phyloP scores from a whole-genome alignment of 75 land plant species.

The Selaginella tamariscina region DNA sequence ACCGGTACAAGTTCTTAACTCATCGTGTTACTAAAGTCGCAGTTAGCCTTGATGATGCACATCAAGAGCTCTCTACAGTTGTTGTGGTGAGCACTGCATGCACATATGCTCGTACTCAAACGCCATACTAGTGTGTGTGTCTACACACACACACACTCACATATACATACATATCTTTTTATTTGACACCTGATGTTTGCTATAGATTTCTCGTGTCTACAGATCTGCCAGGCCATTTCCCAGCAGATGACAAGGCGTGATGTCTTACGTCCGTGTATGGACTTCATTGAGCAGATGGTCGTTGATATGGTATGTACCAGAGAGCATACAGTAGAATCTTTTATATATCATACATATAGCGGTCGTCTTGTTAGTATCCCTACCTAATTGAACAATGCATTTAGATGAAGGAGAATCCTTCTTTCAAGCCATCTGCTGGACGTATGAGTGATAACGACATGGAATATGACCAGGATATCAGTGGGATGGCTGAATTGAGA shows the following conservation, averaged over 20 bases:
- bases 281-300: constrained; percentile 83
- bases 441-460: constrained; percentile 96
- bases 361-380: not conserved
- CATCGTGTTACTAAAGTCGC: constrained; percentile 90
- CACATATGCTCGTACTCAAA: not conserved
- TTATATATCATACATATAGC: not conserved
- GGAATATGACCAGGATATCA: constrained; percentile 97
- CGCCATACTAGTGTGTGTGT: not conserved
- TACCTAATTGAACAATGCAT: not conserved
- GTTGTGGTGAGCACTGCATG: constrained; percentile 54
- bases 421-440: constrained; percentile 93
- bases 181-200: constrained; percentile 11
- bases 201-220: constrained; percentile 15
- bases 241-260: constrained; percentile 96
- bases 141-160: not conserved
- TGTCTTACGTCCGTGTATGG: constrained; percentile 78
- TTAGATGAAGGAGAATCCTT: constrained; percentile 76
- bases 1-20: constrained; percentile 78
- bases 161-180: constrained; percentile 2
- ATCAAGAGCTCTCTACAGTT: constrained; percentile 94
- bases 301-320: constrained; percentile 48
- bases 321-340: not conserved
- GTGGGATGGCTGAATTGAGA: constrained; percentile 88
- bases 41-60: constrained; percentile 96
- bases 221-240: constrained; percentile 98